Conservation (phyloP, 2,329 filamentous ascomycete species). For the Clonostachys sp. region DNA sequence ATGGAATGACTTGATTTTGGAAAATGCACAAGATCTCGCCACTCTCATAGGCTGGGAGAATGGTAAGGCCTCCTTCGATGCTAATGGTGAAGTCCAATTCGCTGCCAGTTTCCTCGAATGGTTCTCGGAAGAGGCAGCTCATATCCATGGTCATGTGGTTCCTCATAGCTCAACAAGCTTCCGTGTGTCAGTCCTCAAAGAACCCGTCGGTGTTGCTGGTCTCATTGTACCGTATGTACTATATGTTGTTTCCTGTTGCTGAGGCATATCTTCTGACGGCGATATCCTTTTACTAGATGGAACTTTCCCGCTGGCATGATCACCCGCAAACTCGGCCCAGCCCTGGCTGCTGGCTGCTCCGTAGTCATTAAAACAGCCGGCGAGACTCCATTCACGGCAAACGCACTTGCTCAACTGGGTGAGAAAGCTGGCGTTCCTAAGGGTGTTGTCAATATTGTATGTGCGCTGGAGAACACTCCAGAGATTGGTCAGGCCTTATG, state of each 20-base stretch:
- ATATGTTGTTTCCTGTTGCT: conserved; percentile 21
- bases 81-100: conserved; percentile 48
- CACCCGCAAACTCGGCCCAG: conserved; percentile 38
- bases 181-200: conserved; percentile 19
- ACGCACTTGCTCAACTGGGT: conserved; percentile 63
- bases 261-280: no score
- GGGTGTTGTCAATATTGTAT: conserved; percentile 48
- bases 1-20: conserved; percentile 59
- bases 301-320: conserved; percentile 59
- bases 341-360: conserved; percentile 68
- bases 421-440: conserved; percentile 65
- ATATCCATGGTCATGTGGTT: conserved; percentile 54
- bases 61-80: conserved; percentile 58
- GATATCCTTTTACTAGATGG: conserved; percentile 40
- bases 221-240: conserved; percentile 22
- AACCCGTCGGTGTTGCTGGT: conserved; percentile 11
- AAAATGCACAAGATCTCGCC: conserved; percentile 59
- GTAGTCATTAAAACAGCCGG: conserved; percentile 68
- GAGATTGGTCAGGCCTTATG: conserved; percentile 62
- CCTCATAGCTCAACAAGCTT: conserved; percentile 50
- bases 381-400: conserved; percentile 68
- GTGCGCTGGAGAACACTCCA: conserved; percentile 60
- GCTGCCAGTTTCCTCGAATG: conserved; percentile 54
- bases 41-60: conserved; percentile 66
- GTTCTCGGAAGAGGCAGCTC: conserved; percentile 54